Evolutionary conservation across 352 stramenopile species (phyloP), one percentile per base, ranked within the genome.

Genomic region (Globisporangium emineosum): DNA sequence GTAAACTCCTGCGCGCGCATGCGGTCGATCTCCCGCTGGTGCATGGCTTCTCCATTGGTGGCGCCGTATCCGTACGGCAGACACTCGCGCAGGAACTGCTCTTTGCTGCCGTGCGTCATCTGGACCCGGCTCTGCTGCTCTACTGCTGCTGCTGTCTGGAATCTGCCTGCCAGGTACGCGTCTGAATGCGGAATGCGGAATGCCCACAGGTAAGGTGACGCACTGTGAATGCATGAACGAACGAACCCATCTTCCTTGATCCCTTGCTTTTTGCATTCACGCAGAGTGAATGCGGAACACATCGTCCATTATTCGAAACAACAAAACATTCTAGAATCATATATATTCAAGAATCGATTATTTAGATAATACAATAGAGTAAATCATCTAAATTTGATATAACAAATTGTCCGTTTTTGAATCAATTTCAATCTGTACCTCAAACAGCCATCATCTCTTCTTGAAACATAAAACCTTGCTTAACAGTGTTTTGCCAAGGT

Each of bases 1-100:
- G 75, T 64, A 55, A 84, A 86, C 62, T 86, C 73, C 2, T 60
- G 69, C 40, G 51, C 30, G 45, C 73, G 78, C 73, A 86, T 79
- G 29, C 71, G 69, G 54, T 86, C 73, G 25, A 84, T 60, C 59
- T 51, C 66, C 49, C 77, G 60, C 40, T 64, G 29, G 30, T 21
- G 21, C 13, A 17, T 6, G 32, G 19, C 27, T 5, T 55, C 17
- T 12, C 5, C 27, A 55, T 45, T 30, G 30, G 8, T 25, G 15
- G 19, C 6, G 15, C 56, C 47, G 35, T 68, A 68, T 37, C 63
- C 63, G 27, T 68, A 68, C 19, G 42, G 63, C 13, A 47, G 56
- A 6, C 30, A 19, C n/a, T 52, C 56, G 21, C 63, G 56, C 63
- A 63, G 25, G 25, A 68, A 60, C 55, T 59, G 45, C n/a, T 53